Evolutionary conservation across 2,329 filamentous ascomycete genomes (phyloP), one percentile per base, ranked within the genome.

Genomic region (Mycosphaerella arachidis): DNA sequence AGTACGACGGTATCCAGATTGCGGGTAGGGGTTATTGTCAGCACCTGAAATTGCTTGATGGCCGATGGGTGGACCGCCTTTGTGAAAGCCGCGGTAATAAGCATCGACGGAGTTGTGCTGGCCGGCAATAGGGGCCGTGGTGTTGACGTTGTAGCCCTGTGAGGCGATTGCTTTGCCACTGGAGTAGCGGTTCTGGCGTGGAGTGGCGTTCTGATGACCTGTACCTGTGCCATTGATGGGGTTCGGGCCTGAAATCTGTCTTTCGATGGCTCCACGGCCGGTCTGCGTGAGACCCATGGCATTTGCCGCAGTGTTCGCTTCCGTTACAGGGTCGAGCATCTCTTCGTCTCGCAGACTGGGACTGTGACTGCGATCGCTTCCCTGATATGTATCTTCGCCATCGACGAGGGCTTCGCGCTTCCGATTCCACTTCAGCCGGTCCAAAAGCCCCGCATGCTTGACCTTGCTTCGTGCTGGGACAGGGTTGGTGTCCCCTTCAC

Each of bases 401-500:
- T 63, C 53, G 18, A 60, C 53, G 9, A 45, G 48, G 10, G 53
- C 48, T 27, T 60, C 60, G 6, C 63, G 58, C 40, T 57, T 61
- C n/a, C 63, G 63, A 31, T 64, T 63, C 9, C 61, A 56, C 18
- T 55, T 58, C 7, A 67, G 55, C n/a, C 66, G 57, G 18, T 66
- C 63, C 58, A 69, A 60, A 13, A 67, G 57, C 12, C 64, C 66
- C 18, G 57, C 63, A n/a, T 60, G 52, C 6, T 64, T 60, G 35
- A 59, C 65, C 31, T 55, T 57, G 51, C 66, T 63, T 16, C 53
- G 57, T 46, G 68, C 66, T 1, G 61, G 64, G 12, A 52, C 50
- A n/a, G 50, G 12, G 53, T 73, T 73, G 6, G 56, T 56, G 51
- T 74, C 70, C 0, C 59, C 62, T 18, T 63, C 58, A 1, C 72